Conservation (phyloP, 202 grass and related monocot genomes). For the Elaeis oleifera region DNA sequence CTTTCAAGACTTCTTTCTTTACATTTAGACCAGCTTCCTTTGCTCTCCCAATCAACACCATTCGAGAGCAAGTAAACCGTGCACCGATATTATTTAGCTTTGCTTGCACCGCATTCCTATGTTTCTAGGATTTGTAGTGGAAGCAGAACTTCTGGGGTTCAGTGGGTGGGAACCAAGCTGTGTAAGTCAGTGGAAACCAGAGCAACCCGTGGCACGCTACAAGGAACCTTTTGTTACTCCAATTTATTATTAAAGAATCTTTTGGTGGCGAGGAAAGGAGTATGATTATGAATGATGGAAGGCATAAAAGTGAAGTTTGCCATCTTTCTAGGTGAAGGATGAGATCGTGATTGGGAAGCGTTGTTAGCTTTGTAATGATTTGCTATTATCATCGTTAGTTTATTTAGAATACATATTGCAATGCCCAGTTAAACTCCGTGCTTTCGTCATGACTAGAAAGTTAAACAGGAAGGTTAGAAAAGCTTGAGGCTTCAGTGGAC, state of each 20-base stretch:
- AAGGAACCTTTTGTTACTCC: not conserved
- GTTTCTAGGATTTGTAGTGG: not conserved
- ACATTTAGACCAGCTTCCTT: too few species aligned
- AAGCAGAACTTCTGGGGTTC: not conserved
- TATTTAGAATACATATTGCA: too few species aligned
- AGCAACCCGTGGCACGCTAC: not conserved
- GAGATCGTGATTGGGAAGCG: conserved; percentile 20
- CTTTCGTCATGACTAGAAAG: too few species aligned
- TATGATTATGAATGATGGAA: conserved; percentile 6
- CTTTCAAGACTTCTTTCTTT: too few species aligned
- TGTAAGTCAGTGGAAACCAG: conserved; percentile 3
- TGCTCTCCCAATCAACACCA: too few species aligned
- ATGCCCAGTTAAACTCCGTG: too few species aligned
- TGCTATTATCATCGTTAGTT: too few species aligned
- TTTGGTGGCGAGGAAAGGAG: conserved; percentile 19
- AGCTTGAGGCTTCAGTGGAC: too few species aligned
- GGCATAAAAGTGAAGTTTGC: conserved; percentile 11
- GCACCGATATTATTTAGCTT: too few species aligned
- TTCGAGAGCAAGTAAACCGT: too few species aligned
- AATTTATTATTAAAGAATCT: conserved; percentile 6
- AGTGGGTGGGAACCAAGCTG: conserved; percentile 4
- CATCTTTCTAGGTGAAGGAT: conserved; percentile 16
- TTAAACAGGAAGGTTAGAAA: too few species aligned
- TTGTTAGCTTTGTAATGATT: too few species aligned
- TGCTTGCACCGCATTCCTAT: not conserved